Percentiles rank a stretch among this genome's conserved stretches.
Evolutionary conservation across 495 filamentous ascomycete species (phyloP).

Genomic region (Cenococcum geophilum): DNA sequence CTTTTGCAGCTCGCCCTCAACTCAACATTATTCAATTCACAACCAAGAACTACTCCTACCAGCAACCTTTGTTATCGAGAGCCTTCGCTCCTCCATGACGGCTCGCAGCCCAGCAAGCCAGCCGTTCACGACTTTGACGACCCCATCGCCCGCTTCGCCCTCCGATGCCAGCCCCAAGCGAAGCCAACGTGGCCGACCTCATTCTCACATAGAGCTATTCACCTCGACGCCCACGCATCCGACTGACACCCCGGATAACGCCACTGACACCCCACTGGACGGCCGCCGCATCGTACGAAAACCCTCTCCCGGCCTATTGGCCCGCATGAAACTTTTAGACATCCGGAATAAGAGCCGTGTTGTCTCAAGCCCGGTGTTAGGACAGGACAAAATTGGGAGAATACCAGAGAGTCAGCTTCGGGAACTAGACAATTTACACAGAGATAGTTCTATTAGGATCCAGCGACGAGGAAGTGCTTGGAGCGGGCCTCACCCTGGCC

Average conservation of each 20-base stretch:
- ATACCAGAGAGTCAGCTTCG: slow-evolving; percentile 69
- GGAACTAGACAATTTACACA: slow-evolving; percentile 37
- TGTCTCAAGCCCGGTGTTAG: slow-evolving; percentile 36
- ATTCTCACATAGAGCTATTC: background rate
- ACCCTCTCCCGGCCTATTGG: slow-evolving; percentile 67
- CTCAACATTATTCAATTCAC: background rate
- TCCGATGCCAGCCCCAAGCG: background rate
- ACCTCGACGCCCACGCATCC: slow-evolving; percentile 3
- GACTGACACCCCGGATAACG: slow-evolving; percentile 5
- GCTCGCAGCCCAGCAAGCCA: background rate
- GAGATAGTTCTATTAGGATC: slow-evolving; percentile 26
- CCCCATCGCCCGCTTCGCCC: background rate
- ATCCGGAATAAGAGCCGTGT: slow-evolving; percentile 40
- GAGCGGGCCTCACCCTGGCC: slow-evolving; percentile 25
- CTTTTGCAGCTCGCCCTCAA: background rate
- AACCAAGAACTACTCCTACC: background rate
- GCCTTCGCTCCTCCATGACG: slow-evolving; percentile 6
- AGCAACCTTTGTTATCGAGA: background rate
- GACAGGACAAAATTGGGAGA: slow-evolving; percentile 54
- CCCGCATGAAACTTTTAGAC: slow-evolving; percentile 67
- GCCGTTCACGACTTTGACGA: background rate
- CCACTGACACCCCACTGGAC: slow-evolving; percentile 1
- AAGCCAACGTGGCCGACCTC: background rate
- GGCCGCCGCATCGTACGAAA: slow-evolving; percentile 39
- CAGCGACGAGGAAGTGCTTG: slow-evolving; percentile 30